Percentiles rank a stretch among this genome's conserved stretches.
Conservation (phyloP, 2,329 filamentous ascomycete genomes). For the Fusarium sp. region DNA sequence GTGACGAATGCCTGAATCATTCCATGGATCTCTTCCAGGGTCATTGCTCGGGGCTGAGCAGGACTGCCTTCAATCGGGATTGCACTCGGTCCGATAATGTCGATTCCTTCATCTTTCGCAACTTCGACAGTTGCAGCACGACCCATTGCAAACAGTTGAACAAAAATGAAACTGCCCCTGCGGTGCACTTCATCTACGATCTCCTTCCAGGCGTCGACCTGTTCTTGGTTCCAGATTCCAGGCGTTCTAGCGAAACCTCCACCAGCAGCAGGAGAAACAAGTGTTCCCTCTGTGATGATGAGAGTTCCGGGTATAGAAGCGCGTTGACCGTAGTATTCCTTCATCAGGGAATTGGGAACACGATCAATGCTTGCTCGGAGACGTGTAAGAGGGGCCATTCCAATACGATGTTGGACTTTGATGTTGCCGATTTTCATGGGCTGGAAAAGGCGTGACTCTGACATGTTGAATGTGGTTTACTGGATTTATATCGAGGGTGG, state of each 20-base stretch:
- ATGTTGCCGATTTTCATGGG: conserved; percentile 54
- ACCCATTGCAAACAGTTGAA: conserved; percentile 71
- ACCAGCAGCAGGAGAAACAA: conserved; percentile 47
- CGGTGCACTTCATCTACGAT: conserved; percentile 72
- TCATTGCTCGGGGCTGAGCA: conserved; percentile 69
- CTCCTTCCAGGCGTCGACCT: conserved; percentile 68
- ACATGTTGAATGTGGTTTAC: neutral
- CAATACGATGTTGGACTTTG: conserved; percentile 56
- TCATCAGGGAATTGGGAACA: conserved; percentile 44
- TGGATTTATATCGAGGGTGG: too few species aligned
- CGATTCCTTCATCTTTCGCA: conserved; percentile 41
- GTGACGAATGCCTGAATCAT: conserved; percentile 67
- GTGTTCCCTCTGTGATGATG: conserved; percentile 58
- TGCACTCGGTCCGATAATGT: conserved; percentile 42
- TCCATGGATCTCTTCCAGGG: conserved; percentile 68
- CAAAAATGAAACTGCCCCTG: conserved; percentile 68
- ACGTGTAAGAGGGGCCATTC: conserved; percentile 67
- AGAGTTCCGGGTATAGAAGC: conserved; percentile 54
- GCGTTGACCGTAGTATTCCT: conserved; percentile 60
- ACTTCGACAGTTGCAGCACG: conserved; percentile 56
- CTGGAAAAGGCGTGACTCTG: conserved; percentile 51
- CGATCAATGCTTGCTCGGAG: conserved; percentile 55
- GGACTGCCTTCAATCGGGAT: conserved; percentile 56
- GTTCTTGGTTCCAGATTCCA: conserved; percentile 66
- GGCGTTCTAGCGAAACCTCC: conserved; percentile 58